phyloP scores from a whole-genome alignment of 306 rosid genomes.

The Fragaria iinumae region DNA sequence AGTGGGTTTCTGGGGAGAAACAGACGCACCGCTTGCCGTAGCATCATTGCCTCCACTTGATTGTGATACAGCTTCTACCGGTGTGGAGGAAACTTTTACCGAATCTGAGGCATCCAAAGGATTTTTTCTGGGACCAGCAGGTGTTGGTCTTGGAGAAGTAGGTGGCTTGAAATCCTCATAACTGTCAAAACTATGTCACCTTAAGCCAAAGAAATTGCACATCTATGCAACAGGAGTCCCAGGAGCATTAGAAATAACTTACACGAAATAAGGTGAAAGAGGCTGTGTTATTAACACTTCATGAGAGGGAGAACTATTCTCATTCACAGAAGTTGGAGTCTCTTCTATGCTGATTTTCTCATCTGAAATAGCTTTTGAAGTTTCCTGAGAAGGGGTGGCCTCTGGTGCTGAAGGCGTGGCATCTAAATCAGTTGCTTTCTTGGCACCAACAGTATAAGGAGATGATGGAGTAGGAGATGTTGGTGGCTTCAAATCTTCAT shows the following conservation, averaged over 20 bases:
- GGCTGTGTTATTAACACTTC: constrained; percentile 20
- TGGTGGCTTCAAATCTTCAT: constrained; percentile 34
- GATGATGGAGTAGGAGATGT: constrained; percentile 14
- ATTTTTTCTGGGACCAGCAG: constrained; percentile 33
- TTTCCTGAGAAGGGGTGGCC: constrained; percentile 17
- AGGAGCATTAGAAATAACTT: constrained; percentile 24
- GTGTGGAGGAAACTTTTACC: constrained; percentile 5
- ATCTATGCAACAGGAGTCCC: neutral
- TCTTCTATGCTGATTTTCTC: no score
- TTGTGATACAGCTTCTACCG: constrained; percentile 26
- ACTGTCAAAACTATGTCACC: constrained; percentile 29
- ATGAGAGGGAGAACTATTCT: constrained; percentile 35
- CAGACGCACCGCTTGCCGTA: neutral
- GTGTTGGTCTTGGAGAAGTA: constrained; percentile 55
- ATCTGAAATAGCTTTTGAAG: neutral
- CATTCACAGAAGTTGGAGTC: constrained; percentile 17
- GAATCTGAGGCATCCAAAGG: constrained; percentile 22
- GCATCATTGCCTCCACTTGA: constrained; percentile 24
- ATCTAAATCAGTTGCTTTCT: no score
- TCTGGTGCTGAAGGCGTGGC: constrained; percentile 9
- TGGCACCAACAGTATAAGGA: no score
- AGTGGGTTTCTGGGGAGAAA: constrained; percentile 28
- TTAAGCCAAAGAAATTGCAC: neutral
- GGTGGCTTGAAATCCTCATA: constrained; percentile 68
- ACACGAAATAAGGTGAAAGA: constrained; percentile 65